phyloP scores from a whole-genome alignment of 2,329 filamentous ascomycete species.

The Fusarium praegraminearum region DNA sequence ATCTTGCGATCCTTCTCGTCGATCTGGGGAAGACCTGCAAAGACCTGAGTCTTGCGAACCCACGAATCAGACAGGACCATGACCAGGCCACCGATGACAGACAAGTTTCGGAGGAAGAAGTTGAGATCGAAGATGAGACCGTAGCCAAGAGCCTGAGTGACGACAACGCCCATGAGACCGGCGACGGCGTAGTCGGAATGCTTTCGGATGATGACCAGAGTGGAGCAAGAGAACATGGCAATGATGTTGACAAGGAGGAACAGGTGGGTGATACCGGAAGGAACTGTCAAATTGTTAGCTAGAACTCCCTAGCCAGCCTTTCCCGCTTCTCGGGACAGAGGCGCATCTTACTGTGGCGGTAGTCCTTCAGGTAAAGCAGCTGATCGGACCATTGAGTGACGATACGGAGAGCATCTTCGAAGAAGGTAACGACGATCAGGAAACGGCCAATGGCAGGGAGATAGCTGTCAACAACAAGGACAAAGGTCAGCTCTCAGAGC shows the following conservation, averaged over 20 bases:
- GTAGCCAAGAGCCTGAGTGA: conserved; percentile 95
- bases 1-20: conserved; percentile 99
- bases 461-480: conserved; percentile 68
- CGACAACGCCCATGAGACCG: conserved; percentile 89
- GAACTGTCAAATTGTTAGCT: conserved; percentile 70
- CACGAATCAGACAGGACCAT: conserved; percentile 99
- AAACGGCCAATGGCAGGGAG: conserved; percentile 96
- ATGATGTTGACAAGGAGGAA: conserved; percentile 93
- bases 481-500: conserved; percentile 32
- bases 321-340: background rate
- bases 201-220: conserved; percentile 90
- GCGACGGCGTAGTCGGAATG: conserved; percentile 93
- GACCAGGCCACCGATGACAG: conserved; percentile 94
- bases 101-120: conserved; percentile 99
- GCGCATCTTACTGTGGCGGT: conserved; percentile 82
- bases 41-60: conserved; percentile 97
- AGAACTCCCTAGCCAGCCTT: conserved; percentile 15
- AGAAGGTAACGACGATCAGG: conserved; percentile 96
- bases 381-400: conserved; percentile 98
- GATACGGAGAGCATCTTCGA: conserved; percentile 96
- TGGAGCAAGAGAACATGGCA: conserved; percentile 85
- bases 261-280: conserved; percentile 86
- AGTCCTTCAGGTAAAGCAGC: conserved; percentile 91
- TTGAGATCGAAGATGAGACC: conserved; percentile 99
- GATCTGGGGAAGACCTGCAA: conserved; percentile 90